Conservation (phyloP, 2,329 filamentous ascomycete genomes). For the Cadophora sp. region DNA sequence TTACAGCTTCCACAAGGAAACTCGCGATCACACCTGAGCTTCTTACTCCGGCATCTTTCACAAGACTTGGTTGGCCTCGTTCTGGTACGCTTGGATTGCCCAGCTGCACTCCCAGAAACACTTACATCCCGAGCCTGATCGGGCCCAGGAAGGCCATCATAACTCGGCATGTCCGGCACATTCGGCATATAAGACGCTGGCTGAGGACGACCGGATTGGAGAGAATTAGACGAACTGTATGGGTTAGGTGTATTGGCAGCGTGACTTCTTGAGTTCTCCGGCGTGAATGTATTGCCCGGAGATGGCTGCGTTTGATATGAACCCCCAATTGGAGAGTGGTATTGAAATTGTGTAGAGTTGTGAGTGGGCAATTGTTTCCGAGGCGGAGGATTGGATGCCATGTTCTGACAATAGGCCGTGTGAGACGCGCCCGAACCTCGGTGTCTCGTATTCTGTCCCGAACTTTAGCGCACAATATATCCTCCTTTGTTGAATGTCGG, state of each 20-base stretch:
- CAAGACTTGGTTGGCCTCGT: conserved; percentile 63
- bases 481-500: neutral
- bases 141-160: conserved; percentile 6
- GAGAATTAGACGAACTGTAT: neutral
- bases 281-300: neutral
- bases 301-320: neutral
- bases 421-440: conserved; percentile 26
- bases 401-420: conserved; percentile 11
- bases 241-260: neutral
- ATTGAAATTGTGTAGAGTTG: neutral
- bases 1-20: conserved; percentile 62
- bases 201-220: neutral
- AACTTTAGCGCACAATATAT: conserved; percentile 11
- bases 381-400: conserved; percentile 5
- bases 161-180: neutral
- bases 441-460: conserved; percentile 7
- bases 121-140: neutral
- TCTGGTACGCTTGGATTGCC: conserved; percentile 36
- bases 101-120: neutral
- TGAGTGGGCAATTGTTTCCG: neutral
- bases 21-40: conserved; percentile 62
- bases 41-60: conserved; percentile 63
- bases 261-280: neutral
- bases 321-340: neutral
- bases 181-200: neutral